These are phyloP conservation scores for Tricholoma matsutake DNA, from an alignment of 768 basidiomycete genomes.

Conservation along the genomic window DNA sequence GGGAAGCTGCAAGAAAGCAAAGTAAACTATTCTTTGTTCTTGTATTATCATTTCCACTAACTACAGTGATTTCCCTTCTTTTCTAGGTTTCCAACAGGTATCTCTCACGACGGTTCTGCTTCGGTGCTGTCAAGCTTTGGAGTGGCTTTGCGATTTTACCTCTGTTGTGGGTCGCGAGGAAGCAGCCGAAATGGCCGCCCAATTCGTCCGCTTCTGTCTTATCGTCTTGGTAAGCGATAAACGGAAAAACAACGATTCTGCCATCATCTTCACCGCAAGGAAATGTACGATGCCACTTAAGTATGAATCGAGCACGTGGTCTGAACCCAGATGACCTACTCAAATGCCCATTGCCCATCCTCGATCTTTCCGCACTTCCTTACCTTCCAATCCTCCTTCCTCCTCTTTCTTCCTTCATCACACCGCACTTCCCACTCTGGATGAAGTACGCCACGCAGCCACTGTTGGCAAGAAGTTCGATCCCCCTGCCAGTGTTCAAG, in stretches of 20 bases:
- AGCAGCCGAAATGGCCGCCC: constrained; percentile 95
- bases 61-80: too few species aligned
- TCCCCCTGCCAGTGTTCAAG: too few species aligned
- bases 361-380: not conserved
- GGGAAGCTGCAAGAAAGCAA: too few species aligned
- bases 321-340: too few species aligned
- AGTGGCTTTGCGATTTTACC: constrained; percentile 98
- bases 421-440: not conserved
- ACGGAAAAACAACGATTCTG: constrained; percentile 87
- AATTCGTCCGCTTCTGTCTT: constrained; percentile 94
- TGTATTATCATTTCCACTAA: too few species aligned
- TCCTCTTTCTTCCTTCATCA: not conserved
- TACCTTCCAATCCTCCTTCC: not conserved
- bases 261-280: constrained; percentile 92
- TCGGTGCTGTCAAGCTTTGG: constrained; percentile 83
- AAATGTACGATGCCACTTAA: too few species aligned
- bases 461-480: too few species aligned
- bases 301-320: too few species aligned
- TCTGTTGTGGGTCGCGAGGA: constrained; percentile 95
- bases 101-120: too few species aligned
- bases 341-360: not conserved
- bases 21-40: too few species aligned
- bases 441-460: not conserved
- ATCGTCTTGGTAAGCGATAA: constrained; percentile 88
- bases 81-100: too few species aligned